These are phyloP conservation scores for Aechmea fasciata DNA, from an alignment of 176 grass and related monocot genomes.

Conservation along the genomic window DNA sequence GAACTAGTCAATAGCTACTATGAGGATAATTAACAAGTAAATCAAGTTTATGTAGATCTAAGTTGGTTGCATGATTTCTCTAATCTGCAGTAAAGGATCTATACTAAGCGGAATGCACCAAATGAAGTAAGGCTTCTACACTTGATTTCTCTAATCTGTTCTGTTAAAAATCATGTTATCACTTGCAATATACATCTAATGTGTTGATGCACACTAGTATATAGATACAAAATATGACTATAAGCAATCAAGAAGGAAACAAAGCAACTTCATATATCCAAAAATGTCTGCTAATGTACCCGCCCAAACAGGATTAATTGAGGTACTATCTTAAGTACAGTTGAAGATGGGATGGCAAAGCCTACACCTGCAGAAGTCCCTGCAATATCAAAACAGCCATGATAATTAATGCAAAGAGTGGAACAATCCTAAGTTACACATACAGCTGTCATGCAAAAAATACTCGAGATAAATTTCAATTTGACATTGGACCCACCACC, in stretches of 20 bases:
- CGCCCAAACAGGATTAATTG: constrained; percentile 90
- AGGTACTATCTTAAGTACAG: constrained; percentile 82
- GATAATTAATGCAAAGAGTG: background rate
- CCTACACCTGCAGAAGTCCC: constrained; percentile 93
- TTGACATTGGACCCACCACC: background rate
- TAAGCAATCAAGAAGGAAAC: background rate
- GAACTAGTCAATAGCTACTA: no score
- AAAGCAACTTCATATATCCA: background rate
- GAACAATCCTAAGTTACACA: background rate
- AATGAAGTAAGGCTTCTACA: background rate
- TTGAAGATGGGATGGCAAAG: constrained; percentile 86
- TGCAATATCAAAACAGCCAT: constrained; percentile 30
- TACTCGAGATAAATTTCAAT: background rate
- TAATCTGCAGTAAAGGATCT: no score
- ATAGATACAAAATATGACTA: background rate
- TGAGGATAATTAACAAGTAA: no score
- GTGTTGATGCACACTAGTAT: background rate
- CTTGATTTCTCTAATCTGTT: no score
- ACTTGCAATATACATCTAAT: no score
- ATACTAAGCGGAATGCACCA: no score
- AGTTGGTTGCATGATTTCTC: no score
- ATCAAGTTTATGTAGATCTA: no score
- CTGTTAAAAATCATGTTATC: no score
- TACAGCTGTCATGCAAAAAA: background rate
- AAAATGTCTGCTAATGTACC: constrained; percentile 31